A percentile compares a stretch with the other conserved stretches of the same genome.
Evolutionary conservation across 768 basidiomycete genomes (phyloP).

Genomic region (Pleurotus salmoneostramineus): DNA sequence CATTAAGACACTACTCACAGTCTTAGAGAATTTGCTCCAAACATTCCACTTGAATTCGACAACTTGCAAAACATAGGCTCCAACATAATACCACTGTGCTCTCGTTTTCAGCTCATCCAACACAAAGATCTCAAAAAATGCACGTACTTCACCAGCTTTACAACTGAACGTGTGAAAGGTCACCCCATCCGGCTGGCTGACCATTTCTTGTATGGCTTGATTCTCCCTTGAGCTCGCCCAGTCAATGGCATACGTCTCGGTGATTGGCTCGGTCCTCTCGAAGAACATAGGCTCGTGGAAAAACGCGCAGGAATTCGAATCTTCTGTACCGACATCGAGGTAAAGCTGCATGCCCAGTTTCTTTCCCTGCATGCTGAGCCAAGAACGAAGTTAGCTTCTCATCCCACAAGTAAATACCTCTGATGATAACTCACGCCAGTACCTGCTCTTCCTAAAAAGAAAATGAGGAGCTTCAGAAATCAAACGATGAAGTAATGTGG

Average conservation of each 20-base stretch:
- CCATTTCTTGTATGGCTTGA: neutral
- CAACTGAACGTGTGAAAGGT: slow-evolving; percentile 47
- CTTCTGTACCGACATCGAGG: slow-evolving; percentile 26
- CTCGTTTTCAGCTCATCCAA: neutral
- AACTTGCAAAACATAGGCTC: slow-evolving; percentile 40
- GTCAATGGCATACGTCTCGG: slow-evolving; percentile 43
- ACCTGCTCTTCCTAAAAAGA: slow-evolving; percentile 6
- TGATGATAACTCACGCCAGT: slow-evolving; percentile 17
- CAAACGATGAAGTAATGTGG: neutral
- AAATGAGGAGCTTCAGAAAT: neutral
- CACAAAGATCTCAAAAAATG: slow-evolving; percentile 7
- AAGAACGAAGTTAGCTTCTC: neutral
- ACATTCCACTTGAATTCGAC: slow-evolving; percentile 22
- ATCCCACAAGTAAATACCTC: neutral
- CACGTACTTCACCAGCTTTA: slow-evolving; percentile 42
- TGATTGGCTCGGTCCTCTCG: slow-evolving; percentile 30
- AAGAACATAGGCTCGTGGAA: slow-evolving; percentile 53
- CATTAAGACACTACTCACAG: slow-evolving; percentile 21
- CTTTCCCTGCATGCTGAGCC: slow-evolving; percentile 17
- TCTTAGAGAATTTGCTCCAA: slow-evolving; percentile 34
- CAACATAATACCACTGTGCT: slow-evolving; percentile 45
- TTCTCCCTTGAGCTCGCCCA: slow-evolving; percentile 41
- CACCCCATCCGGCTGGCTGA: slow-evolving; percentile 5
- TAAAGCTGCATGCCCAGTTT: slow-evolving; percentile 38
- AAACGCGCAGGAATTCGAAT: slow-evolving; percentile 34